Conservation (phyloP, 345 rosid species). For the Euphorbia pulcherrima region DNA sequence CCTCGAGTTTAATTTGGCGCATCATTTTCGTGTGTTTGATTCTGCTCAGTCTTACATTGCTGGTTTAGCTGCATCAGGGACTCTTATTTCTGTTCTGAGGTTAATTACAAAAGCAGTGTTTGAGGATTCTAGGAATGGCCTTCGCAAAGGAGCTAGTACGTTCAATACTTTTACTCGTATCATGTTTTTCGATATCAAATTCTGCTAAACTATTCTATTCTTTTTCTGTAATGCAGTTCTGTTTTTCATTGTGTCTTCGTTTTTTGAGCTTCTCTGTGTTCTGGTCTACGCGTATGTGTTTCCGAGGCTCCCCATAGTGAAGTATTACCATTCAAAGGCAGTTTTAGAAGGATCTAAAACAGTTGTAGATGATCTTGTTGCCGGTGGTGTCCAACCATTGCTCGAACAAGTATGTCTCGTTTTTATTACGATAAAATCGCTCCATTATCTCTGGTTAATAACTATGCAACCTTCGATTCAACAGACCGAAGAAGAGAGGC, state of each 20-base stretch:
- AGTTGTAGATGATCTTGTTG: slow-evolving; percentile 70
- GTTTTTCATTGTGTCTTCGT: slow-evolving; percentile 53
- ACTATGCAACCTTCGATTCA: background rate
- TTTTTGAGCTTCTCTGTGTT: slow-evolving; percentile 61
- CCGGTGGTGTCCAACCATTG: slow-evolving; percentile 55
- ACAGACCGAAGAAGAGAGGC: slow-evolving; percentile 40
- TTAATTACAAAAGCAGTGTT: slow-evolving; percentile 75
- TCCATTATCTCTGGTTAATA: background rate
- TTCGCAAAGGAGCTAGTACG: slow-evolving; percentile 82
- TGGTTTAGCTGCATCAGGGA: slow-evolving; percentile 76
- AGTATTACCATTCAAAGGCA: slow-evolving; percentile 75
- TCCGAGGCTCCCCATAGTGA: slow-evolving; percentile 72
- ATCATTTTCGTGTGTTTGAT: background rate
- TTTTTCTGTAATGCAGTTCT: slow-evolving; percentile 34
- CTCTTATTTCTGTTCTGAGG: slow-evolving; percentile 58
- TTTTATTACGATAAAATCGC: background rate
- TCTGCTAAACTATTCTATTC: background rate
- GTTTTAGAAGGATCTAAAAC: slow-evolving; percentile 85
- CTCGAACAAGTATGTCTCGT: slow-evolving; percentile 19
- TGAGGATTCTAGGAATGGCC: slow-evolving; percentile 51
- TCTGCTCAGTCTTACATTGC: slow-evolving; percentile 51
- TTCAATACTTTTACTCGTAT: background rate
- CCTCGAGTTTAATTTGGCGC: background rate
- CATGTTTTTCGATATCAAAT: too few relatives aligned
- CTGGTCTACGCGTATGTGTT: slow-evolving; percentile 58